Percentiles rank a stretch among this genome's conserved stretches.
These are phyloP conservation scores for Spathaspora sp. DNA, from an alignment of 1,139 yeast genomes.

Conservation along the genomic window DNA sequence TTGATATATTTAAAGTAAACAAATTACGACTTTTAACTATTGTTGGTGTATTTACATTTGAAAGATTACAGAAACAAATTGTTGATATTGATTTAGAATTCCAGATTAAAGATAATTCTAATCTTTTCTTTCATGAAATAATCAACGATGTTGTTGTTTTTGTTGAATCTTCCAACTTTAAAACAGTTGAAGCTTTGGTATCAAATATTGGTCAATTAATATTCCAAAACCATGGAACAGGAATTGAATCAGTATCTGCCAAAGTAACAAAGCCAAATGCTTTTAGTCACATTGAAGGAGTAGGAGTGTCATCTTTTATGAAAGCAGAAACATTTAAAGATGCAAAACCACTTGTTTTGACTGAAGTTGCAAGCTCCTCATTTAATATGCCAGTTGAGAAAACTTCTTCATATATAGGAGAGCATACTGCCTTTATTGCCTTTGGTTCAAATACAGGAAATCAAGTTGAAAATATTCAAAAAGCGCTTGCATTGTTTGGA, in stretches of 20 bases:
- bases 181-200: constrained; percentile 91
- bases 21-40: constrained; percentile 65
- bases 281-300: constrained; percentile 81
- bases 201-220: constrained; percentile 68
- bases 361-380: not conserved
- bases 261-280: constrained; percentile 86
- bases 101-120: constrained; percentile 38
- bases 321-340: constrained; percentile 33
- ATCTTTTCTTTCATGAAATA: constrained; percentile 33
- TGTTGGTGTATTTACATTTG: constrained; percentile 91
- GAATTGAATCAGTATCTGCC: constrained; percentile 47
- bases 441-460: constrained; percentile 89
- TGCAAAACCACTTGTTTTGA: constrained; percentile 22
- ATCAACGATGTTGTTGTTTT: constrained; percentile 51
- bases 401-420: constrained; percentile 10
- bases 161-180: constrained; percentile 74
- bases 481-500: constrained; percentile 55
- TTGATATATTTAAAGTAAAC: constrained; percentile 40
- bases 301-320: constrained; percentile 76
- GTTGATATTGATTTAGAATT: constrained; percentile 57
- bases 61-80: constrained; percentile 75
- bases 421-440: constrained; percentile 70
- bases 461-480: constrained; percentile 57
- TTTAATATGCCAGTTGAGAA: constrained; percentile 36
- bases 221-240: constrained; percentile 34